These are phyloP conservation scores for Collybia sordida DNA, from an alignment of 768 basidiomycete genomes.

Conservation along the genomic window DNA sequence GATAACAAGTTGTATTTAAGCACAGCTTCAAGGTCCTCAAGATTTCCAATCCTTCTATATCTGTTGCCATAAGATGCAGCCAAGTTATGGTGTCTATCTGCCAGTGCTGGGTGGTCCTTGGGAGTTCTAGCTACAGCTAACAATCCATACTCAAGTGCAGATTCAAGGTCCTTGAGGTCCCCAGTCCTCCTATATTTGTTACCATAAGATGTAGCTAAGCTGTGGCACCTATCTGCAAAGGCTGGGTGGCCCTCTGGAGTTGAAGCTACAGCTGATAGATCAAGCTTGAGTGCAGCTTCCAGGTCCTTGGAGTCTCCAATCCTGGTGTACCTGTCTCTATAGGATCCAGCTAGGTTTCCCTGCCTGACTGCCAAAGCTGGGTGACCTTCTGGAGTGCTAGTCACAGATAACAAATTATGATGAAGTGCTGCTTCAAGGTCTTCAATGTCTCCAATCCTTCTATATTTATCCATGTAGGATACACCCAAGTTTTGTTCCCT, in stretches of 20 bases:
- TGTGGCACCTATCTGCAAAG: slow-evolving; percentile 12
- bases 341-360: too few species aligned
- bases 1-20: background rate
- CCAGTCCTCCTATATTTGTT: slow-evolving; percentile 4
- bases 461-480: too few species aligned
- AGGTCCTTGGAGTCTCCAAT: too few species aligned
- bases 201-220: slow-evolving; percentile 7
- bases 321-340: too few species aligned
- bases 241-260: background rate
- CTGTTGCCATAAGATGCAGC: background rate
- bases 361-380: too few species aligned
- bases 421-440: background rate
- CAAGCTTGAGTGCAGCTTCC: background rate
- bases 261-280: background rate
- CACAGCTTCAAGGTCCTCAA: background rate
- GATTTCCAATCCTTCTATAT: background rate
- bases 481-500: too few species aligned
- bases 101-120: background rate
- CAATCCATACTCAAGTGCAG: background rate
- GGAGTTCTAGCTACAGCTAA: background rate
- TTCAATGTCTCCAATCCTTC: too few species aligned
- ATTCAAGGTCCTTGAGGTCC: slow-evolving; percentile 2
- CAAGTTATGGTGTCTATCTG: background rate
- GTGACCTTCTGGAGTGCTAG: too few species aligned
- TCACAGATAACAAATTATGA: background rate